These are phyloP conservation scores for Macrophomina tecta DNA, from an alignment of 2,329 filamentous ascomycete genomes.

Conservation along the genomic window DNA sequence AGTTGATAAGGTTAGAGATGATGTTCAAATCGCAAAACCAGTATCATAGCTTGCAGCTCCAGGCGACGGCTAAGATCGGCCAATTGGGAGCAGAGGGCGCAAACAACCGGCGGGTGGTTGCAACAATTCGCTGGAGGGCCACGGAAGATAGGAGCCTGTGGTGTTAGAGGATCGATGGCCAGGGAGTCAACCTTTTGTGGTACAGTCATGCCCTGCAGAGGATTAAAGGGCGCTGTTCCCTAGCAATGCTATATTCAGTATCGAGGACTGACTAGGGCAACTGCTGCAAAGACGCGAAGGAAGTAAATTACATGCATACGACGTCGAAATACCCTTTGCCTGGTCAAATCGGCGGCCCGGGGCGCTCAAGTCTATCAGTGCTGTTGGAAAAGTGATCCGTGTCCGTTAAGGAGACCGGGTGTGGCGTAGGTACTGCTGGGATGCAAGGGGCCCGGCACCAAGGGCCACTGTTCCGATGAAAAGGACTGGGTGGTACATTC, in stretches of 20 bases:
- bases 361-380: conserved; percentile 8
- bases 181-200: conserved; percentile 2
- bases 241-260: background rate
- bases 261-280: background rate
- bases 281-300: background rate
- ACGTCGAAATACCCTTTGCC: conserved; percentile 6
- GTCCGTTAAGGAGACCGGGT: background rate
- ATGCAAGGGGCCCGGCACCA: conserved; percentile 15
- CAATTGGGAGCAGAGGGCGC: background rate
- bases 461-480: background rate
- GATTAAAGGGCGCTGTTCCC: background rate
- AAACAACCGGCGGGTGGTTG: background rate
- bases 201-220: background rate
- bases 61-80: conserved; percentile 8
- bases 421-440: conserved; percentile 14
- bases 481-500: background rate
- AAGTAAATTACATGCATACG: background rate
- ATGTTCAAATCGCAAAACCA: background rate
- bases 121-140: background rate
- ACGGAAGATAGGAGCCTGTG: background rate
- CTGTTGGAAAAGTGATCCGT: background rate
- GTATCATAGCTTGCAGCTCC: conserved; percentile 9
- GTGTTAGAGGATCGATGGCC: background rate
- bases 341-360: conserved; percentile 3
- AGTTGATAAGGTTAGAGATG: conserved; percentile 11